Conservation (phyloP, 495 filamentous ascomycete genomes). For the Aspergillus asperescens region DNA sequence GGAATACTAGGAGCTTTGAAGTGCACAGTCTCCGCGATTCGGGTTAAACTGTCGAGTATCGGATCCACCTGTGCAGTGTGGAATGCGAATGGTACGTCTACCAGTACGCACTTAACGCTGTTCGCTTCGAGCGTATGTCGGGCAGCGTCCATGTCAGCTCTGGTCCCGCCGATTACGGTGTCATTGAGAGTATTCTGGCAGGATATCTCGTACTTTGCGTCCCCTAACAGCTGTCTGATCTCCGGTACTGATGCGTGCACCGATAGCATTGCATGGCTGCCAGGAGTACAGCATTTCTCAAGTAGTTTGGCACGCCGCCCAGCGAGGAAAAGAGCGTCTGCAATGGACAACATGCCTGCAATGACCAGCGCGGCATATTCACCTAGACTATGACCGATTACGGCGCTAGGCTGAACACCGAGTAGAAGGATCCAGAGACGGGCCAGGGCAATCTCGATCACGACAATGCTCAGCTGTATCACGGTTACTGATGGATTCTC, state of each 20-base stretch:
- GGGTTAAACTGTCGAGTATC: constrained; percentile 61
- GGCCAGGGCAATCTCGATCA: constrained; percentile 73
- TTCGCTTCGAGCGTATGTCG: constrained; percentile 47
- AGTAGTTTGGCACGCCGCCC: constrained; percentile 75
- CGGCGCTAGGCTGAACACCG: constrained; percentile 69
- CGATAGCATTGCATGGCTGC: constrained; percentile 62
- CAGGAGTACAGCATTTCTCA: constrained; percentile 62
- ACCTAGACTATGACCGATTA: constrained; percentile 80
- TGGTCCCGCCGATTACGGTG: constrained; percentile 47
- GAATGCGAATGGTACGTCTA: constrained; percentile 75
- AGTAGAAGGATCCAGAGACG: constrained; percentile 67
- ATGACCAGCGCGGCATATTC: constrained; percentile 88
- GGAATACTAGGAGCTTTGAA: constrained; percentile 60
- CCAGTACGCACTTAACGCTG: constrained; percentile 61
- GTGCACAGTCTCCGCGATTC: constrained; percentile 50
- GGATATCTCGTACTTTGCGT: neutral
- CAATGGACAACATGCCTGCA: constrained; percentile 72
- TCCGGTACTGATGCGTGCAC: constrained; percentile 36
- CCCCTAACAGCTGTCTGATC: constrained; percentile 24
- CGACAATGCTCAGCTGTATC: constrained; percentile 67
- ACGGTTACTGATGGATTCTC: constrained; percentile 56
- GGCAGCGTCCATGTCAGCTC: constrained; percentile 48
- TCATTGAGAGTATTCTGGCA: constrained; percentile 28
- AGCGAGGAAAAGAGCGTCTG: constrained; percentile 76
- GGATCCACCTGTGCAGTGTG: constrained; percentile 79